A percentile compares a stretch with the other conserved stretches of the same genome.
phyloP scores from a whole-genome alignment of 2,329 filamentous ascomycete species.

The Cordyceps militaris region DNA sequence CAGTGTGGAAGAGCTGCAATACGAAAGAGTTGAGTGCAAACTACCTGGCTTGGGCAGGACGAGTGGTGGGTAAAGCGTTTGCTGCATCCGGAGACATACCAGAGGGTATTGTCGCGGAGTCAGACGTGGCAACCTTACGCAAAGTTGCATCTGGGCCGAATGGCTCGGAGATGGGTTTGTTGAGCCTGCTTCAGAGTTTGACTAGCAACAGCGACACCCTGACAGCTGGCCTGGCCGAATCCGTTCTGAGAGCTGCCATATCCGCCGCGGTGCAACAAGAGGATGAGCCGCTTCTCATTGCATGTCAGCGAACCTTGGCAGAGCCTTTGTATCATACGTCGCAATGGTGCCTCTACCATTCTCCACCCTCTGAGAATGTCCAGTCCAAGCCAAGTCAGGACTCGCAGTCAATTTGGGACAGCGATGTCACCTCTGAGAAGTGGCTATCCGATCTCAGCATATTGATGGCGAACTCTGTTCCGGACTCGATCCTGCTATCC shows the following conservation, averaged over 20 bases:
- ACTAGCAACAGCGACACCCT: conserved; percentile 50
- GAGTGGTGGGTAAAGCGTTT: conserved; percentile 77
- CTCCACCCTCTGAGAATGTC: conserved; percentile 45
- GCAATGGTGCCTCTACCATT: conserved; percentile 48
- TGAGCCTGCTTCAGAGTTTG: conserved; percentile 55
- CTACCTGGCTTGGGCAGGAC: conserved; percentile 79
- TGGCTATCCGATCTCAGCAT: conserved; percentile 61
- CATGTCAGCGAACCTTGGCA: conserved; percentile 45
- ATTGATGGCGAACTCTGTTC: conserved; percentile 51
- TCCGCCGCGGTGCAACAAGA: conserved; percentile 43
- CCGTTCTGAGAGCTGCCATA: conserved; percentile 49
- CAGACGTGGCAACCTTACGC: conserved; percentile 44
- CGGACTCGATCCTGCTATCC: conserved; percentile 60
- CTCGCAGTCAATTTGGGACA: conserved; percentile 25
- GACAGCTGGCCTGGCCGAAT: conserved; percentile 54
- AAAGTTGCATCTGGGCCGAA: conserved; percentile 40
- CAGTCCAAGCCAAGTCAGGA: conserved; percentile 2
- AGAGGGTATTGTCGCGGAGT: conserved; percentile 53
- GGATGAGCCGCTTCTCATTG: conserved; percentile 41
- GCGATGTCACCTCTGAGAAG: conserved; percentile 34
- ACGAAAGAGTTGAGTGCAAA: conserved; percentile 54
- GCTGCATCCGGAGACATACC: conserved; percentile 65
- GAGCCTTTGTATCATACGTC: conserved; percentile 47
- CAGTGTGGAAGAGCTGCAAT: conserved; percentile 71
- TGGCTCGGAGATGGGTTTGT: conserved; percentile 55